Conservation (phyloP, 768 basidiomycete species). For the Hortiboletus campestris region DNA sequence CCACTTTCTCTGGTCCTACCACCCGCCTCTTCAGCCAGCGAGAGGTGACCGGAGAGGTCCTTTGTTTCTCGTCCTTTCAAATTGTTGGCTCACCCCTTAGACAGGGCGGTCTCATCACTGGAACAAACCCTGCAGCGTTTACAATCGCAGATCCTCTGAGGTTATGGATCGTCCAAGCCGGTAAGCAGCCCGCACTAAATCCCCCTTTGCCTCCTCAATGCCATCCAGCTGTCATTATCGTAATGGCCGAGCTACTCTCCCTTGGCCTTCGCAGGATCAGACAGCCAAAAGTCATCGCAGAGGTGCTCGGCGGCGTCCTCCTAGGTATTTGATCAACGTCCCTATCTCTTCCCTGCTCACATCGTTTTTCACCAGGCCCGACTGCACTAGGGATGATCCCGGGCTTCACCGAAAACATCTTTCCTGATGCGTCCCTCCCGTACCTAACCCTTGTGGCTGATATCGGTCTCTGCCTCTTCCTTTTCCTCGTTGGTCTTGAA, state of each 20-base stretch:
- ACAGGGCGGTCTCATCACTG: constrained; percentile 74
- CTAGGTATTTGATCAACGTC: constrained; percentile 58
- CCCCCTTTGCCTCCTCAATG: neutral
- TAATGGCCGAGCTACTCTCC: constrained; percentile 73
- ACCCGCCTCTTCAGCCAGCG: constrained; percentile 9
- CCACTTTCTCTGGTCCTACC: constrained; percentile 48
- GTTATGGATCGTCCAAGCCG: constrained; percentile 77
- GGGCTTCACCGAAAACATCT: constrained; percentile 82
- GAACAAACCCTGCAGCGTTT: constrained; percentile 68
- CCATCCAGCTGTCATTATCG: constrained; percentile 71
- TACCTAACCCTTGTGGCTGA: constrained; percentile 87
- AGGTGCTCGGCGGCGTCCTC: constrained; percentile 87
- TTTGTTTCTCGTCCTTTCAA: neutral
- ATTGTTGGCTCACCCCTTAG: neutral
- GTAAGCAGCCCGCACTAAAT: constrained; percentile 37
- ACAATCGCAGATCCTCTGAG: constrained; percentile 68
- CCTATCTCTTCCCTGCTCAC: neutral
- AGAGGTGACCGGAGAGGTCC: constrained; percentile 25
- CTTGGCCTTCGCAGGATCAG: constrained; percentile 68
- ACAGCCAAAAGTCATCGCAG: constrained; percentile 85
- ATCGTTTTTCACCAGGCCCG: constrained; percentile 25
- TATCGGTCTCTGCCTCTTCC: constrained; percentile 83
- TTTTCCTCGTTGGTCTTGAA: constrained; percentile 92
- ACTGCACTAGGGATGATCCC: constrained; percentile 80
- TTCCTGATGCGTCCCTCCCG: constrained; percentile 66